These are phyloP conservation scores for Alternaria ventricosa DNA, from an alignment of 2,329 filamentous ascomycete genomes.

Conservation along the genomic window DNA sequence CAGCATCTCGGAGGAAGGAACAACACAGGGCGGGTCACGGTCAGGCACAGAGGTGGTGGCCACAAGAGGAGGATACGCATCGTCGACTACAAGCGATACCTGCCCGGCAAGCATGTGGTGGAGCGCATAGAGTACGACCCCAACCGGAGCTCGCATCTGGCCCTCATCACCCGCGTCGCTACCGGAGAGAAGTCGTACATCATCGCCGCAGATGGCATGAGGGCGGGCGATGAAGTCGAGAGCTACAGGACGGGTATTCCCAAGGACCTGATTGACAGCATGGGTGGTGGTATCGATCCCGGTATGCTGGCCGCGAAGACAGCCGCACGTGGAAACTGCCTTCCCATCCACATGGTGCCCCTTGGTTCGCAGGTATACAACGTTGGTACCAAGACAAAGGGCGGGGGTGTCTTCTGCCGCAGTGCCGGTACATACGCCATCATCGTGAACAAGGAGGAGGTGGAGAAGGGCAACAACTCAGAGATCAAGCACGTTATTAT, in stretches of 20 bases:
- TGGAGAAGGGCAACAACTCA: slow-evolving; percentile 63
- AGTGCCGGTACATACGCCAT: slow-evolving; percentile 92
- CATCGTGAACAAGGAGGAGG: slow-evolving; percentile 85
- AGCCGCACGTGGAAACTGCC: slow-evolving; percentile 90
- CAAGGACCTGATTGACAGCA: slow-evolving; percentile 81
- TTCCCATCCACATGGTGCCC: slow-evolving; percentile 94
- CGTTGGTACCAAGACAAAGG: slow-evolving; percentile 75
- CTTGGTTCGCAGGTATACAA: slow-evolving; percentile 93
- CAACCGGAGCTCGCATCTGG: slow-evolving; percentile 90
- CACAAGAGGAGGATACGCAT: slow-evolving; percentile 89
- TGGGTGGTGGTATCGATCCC: slow-evolving; percentile 92
- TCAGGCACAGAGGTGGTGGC: slow-evolving; percentile 91
- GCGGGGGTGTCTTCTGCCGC: slow-evolving; percentile 87
- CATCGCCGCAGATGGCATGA: slow-evolving; percentile 91
- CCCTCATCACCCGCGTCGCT: slow-evolving; percentile 76
- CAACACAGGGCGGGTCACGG: slow-evolving; percentile 81
- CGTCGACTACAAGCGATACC: slow-evolving; percentile 83
- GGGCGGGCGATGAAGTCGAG: slow-evolving; percentile 88
- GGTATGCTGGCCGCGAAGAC: slow-evolving; percentile 96
- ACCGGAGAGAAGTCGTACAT: slow-evolving; percentile 87
- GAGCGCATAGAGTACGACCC: slow-evolving; percentile 97
- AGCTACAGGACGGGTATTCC: slow-evolving; percentile 93
- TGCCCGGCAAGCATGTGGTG: slow-evolving; percentile 82
- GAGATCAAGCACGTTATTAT: slow-evolving; percentile 82
- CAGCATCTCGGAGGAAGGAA: slow-evolving; percentile 94